Percentiles rank a stretch among this genome's conserved stretches.
Evolutionary conservation across 2,329 filamentous ascomycete species (phyloP).

Genomic region (Thermomyces lanuginosus): DNA sequence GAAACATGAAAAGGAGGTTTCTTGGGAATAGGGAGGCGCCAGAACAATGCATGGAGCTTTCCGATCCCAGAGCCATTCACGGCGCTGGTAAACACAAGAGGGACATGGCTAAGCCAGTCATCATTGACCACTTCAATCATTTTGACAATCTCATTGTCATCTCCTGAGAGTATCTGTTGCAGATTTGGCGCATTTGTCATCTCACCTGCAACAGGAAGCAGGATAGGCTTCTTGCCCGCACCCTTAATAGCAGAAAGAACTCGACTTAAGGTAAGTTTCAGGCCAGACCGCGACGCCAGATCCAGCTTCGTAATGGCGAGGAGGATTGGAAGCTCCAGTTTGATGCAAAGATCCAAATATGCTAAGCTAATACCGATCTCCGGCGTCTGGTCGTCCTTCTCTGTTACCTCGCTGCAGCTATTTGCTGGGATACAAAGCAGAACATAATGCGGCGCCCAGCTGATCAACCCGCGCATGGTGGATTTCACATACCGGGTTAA

Average conservation of each 20-base stretch:
- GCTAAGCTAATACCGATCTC: constrained; percentile 59
- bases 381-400: constrained; percentile 16
- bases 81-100: constrained; percentile 75
- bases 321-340: constrained; percentile 58
- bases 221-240: constrained; percentile 54
- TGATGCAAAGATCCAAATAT: constrained; percentile 71
- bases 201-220: constrained; percentile 37
- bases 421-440: constrained; percentile 75
- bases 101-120: constrained; percentile 42
- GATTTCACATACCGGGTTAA: constrained; percentile 80
- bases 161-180: constrained; percentile 38
- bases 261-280: constrained; percentile 55
- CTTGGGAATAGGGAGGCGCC: constrained; percentile 54
- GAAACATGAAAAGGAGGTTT: constrained; percentile 10
- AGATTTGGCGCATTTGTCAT: constrained; percentile 40
- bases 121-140: constrained; percentile 30
- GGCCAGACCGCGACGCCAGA: constrained; percentile 53
- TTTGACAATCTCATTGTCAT: constrained; percentile 42
- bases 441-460: constrained; percentile 92
- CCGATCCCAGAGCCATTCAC: constrained; percentile 71
- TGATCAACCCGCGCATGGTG: constrained; percentile 74
- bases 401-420: constrained; percentile 36
- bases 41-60: constrained; percentile 64
- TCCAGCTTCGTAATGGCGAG: constrained; percentile 87
- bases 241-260: constrained; percentile 64